These are phyloP conservation scores for Corchorus capsularis DNA, from an alignment of 345 rosid genomes.

Conservation along the genomic window DNA sequence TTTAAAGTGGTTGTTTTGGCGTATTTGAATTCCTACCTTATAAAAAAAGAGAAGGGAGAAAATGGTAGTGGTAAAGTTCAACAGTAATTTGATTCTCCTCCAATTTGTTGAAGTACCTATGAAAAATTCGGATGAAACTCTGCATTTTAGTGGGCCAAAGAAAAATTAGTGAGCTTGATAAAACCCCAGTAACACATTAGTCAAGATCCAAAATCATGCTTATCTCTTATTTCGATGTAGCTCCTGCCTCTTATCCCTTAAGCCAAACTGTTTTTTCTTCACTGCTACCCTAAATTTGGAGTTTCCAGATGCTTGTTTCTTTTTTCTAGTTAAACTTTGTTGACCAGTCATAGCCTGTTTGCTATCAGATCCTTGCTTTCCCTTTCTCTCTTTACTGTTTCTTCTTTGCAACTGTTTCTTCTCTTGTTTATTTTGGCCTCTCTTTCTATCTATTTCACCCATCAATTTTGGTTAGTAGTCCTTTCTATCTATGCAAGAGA, in stretches of 20 bases:
- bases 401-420: neutral
- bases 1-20: neutral
- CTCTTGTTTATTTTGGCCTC: no score
- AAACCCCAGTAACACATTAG: neutral
- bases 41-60: neutral
- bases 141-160: neutral
- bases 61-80: neutral
- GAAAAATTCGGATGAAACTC: neutral
- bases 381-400: neutral
- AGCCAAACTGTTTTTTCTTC: neutral
- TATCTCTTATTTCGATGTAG: neutral
- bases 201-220: neutral
- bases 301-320: neutral
- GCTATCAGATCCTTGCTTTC: neutral
- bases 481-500: no score
- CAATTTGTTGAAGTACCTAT: neutral
- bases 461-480: neutral
- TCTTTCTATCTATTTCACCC: neutral
- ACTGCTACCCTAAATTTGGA: neutral
- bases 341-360: neutral
- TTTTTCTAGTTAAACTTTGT: neutral
- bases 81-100: neutral
- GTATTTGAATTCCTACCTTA: neutral
- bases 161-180: neutral
- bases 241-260: neutral